A percentile compares a stretch with the other conserved stretches of the same genome.
Conservation (phyloP, 2,329 filamentous ascomycete species). For the Beauveria sp. region DNA sequence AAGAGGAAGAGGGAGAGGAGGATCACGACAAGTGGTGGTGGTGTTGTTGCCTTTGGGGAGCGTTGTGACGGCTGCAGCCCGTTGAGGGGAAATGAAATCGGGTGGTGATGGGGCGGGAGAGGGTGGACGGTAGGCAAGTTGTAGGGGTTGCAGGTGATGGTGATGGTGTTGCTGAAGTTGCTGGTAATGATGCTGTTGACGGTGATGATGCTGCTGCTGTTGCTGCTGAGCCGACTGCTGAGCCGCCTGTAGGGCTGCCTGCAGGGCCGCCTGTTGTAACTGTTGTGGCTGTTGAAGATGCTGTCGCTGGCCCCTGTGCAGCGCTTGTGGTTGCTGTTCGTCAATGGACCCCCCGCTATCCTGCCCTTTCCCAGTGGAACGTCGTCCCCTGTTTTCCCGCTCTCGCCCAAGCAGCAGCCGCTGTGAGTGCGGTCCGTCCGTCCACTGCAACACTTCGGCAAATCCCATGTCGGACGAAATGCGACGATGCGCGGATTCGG, state of each 20-base stretch:
- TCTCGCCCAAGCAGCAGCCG: background rate
- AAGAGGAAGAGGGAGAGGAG: background rate
- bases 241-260: too few relatives aligned
- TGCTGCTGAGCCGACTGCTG: background rate
- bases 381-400: background rate
- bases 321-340: background rate
- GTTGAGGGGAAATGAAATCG: too few relatives aligned
- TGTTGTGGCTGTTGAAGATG: too few relatives aligned
- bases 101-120: background rate
- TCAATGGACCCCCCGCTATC: background rate
- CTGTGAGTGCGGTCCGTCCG: background rate
- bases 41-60: background rate
- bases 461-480: constrained; percentile 3
- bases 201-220: background rate
- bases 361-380: background rate
- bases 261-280: too few relatives aligned
- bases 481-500: background rate
- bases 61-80: too few relatives aligned
- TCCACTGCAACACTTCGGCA: constrained; percentile 7
- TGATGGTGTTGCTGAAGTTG: background rate
- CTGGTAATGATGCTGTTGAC: background rate
- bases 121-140: background rate
- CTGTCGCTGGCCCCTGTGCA: background rate
- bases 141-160: background rate
- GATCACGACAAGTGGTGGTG: background rate